Evolutionary conservation across 495 filamentous ascomycete genomes (phyloP).

Genomic region (Bathelium albidoporum): DNA sequence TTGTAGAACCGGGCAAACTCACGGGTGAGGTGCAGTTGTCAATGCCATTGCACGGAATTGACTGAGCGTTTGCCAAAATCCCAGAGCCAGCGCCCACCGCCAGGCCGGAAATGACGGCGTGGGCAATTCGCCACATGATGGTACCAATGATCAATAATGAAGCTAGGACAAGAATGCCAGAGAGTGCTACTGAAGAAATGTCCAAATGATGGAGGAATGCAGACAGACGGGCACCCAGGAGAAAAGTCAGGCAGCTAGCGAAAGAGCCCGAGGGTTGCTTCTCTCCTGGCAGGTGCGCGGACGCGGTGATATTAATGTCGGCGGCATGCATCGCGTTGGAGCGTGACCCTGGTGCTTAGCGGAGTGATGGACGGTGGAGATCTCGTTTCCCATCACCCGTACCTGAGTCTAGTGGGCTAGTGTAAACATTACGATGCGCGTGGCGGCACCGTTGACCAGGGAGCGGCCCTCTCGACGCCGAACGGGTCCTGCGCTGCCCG

Average conservation of each 20-base stretch:
- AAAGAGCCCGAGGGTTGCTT: conserved; percentile 2
- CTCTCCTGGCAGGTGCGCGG: neutral
- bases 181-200: neutral
- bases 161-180: neutral
- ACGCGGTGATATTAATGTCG: neutral
- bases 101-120: conserved; percentile 2
- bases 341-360: conserved; percentile 1
- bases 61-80: neutral
- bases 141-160: conserved; percentile 1
- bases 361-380: neutral
- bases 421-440: too few relatives aligned
- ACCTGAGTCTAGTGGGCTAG: neutral
- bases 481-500: neutral
- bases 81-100: neutral
- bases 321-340: neutral
- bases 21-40: conserved; percentile 1
- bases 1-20: neutral
- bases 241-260: conserved; percentile 2
- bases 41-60: conserved; percentile 1
- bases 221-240: neutral
- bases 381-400: neutral
- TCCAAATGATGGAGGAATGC: conserved; percentile 4
- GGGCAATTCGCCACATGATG: conserved; percentile 1
- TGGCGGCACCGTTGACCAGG: conserved; percentile 1
- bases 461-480: neutral